Percentiles rank a stretch among this genome's conserved stretches.
Conservation (phyloP, 495 filamentous ascomycete genomes). For the Podospora appendiculata region DNA sequence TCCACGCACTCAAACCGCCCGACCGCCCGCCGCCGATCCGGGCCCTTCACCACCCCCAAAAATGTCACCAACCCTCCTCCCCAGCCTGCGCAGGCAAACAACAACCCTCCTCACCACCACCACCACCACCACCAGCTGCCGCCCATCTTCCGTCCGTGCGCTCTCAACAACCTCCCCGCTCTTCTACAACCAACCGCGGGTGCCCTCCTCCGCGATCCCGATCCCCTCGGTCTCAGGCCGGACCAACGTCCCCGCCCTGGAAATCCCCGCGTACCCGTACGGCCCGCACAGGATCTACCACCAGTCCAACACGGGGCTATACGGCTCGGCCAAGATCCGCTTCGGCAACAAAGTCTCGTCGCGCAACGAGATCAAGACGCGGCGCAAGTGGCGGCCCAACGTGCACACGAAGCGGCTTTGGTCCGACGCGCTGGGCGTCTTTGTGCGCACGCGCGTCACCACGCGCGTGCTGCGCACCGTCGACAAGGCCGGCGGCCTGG, state of each 20-base stretch:
- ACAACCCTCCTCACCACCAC: neutral
- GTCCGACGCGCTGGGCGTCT: conserved; percentile 54
- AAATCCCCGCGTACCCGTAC: conserved; percentile 73
- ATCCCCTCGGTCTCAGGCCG: conserved; percentile 20
- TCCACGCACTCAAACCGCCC: too few relatives aligned
- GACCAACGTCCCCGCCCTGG: conserved; percentile 12
- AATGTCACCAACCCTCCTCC: neutral
- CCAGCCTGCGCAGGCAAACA: neutral
- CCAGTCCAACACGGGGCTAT: conserved; percentile 80
- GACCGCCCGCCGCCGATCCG: too few relatives aligned
- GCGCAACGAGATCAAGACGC: conserved; percentile 71
- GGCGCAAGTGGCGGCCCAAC: conserved; percentile 82
- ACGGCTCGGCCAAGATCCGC: conserved; percentile 67
- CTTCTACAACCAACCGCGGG: conserved; percentile 16
- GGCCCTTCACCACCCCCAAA: neutral
- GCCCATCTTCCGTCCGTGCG: conserved; percentile 1
- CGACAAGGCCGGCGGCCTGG: conserved; percentile 77
- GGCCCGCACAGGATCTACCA: conserved; percentile 74
- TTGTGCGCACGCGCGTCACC: conserved; percentile 67
- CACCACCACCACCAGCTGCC: conserved; percentile 4
- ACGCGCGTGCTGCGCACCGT: conserved; percentile 76
- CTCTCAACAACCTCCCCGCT: conserved; percentile 17
- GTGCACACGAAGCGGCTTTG: conserved; percentile 71
- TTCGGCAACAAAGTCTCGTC: conserved; percentile 88
- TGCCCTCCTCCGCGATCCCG: conserved; percentile 18